Percentiles rank a stretch among this genome's conserved stretches.
Conservation (phyloP, 225 moss, liverwort and hornwort species). For the Antitrichia curtipendula region DNA sequence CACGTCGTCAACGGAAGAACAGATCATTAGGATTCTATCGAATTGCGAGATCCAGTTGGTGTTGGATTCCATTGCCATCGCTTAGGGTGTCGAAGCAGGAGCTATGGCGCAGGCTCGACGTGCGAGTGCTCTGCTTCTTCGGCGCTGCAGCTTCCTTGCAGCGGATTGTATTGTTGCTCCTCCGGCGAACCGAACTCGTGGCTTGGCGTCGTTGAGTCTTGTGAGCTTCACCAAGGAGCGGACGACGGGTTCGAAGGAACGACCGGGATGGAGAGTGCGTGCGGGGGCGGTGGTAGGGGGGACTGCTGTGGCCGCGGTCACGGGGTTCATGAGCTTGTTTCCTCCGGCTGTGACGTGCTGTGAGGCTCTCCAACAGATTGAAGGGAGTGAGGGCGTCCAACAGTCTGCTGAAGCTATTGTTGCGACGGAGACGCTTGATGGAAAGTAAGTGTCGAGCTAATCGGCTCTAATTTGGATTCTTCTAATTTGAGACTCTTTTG, state of each 20-base stretch:
- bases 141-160: neutral
- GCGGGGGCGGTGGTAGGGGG: neutral
- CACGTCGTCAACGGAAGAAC: neutral
- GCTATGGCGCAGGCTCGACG: constrained; percentile 9
- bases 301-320: neutral
- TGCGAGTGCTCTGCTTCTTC: neutral
- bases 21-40: neutral
- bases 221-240: neutral
- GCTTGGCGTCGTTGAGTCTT: neutral
- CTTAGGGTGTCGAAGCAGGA: constrained; percentile 1
- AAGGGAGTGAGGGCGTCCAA: neutral
- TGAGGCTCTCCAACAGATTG: constrained; percentile 9
- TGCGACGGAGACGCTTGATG: neutral
- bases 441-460: neutral
- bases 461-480: neutral
- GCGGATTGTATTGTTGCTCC: neutral
- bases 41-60: neutral
- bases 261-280: neutral
- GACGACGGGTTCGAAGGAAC: neutral
- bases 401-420: neutral
- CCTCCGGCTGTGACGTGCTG: neutral
- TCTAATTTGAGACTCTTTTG: neutral
- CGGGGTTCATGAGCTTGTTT: constrained; percentile 12
- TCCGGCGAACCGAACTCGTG: neutral
- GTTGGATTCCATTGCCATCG: neutral